Evolutionary conservation across 192 early-diverging fungal species (phyloP), one percentile per base, ranked within the genome.

Genomic region (Entomortierella lignicola): DNA sequence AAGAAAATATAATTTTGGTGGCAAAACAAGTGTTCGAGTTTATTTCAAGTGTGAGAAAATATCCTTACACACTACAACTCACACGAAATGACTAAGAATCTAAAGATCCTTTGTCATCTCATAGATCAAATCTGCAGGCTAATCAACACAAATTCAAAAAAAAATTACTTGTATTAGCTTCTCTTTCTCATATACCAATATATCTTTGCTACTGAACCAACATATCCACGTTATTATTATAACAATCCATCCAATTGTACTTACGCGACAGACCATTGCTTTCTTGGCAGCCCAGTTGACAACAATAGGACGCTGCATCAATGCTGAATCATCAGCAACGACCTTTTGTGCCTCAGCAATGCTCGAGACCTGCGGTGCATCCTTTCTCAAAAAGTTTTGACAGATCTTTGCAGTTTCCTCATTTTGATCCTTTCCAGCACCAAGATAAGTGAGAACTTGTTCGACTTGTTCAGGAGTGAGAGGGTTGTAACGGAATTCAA

Each of bases 261-360:
- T 70, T 70, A 79, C 75, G 32, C 75, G 67, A 39, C 75, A 69
- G 18, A 79, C 63, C 30, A 60, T 63, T 1, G 75, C 75, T 67
- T 70, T 79, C 52, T 70, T 65, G 34, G 34, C 47, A 11, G 26
- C 23, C 75, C 75, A 79, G 32, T 79, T 68, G 8, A 79, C 75
- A 8, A 79, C 75, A 2, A 79, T 12, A 2, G 75, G 75, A 1
- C 75, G 25, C 63, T 79, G 67, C 60, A 79, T 59, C 48, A 70
- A 11, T 0, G 67, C 63, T 12, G 75, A 62, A 42, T 79, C 63
- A 0, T 69, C 47, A 7, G 56, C 75, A 8, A 79, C 47, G 18
- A 79, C 37, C 6, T 64, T 51, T 48, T 79, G 52, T 0, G 63
- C 75, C 37, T 79, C 50, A 27, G 57, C 67, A 30, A 79, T 34